Evolutionary conservation across 2,329 filamentous ascomycete species (phyloP).

Genomic region (Ilyonectria sp.): DNA sequence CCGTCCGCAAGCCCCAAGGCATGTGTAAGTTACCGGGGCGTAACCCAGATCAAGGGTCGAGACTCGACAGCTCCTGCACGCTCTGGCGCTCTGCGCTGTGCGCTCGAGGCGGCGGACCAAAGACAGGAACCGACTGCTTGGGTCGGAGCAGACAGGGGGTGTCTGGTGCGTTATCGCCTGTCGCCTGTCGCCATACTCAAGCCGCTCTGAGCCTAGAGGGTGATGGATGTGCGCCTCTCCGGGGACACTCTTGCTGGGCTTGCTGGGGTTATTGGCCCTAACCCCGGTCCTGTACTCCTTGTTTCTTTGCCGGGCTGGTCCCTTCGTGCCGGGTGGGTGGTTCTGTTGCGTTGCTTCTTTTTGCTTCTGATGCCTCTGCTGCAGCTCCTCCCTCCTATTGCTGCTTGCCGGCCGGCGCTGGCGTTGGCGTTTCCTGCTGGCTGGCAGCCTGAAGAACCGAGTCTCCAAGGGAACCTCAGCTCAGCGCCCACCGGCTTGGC

Average conservation of each 20-base stretch:
- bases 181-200: conserved; percentile 37
- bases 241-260: neutral
- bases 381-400: neutral
- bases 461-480: conserved; percentile 17
- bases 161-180: conserved; percentile 34
- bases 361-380: conserved; percentile 4
- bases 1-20: conserved; percentile 34
- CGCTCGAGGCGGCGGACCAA: neutral
- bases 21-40: conserved; percentile 40
- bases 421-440: conserved; percentile 23
- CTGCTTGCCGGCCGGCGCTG: neutral
- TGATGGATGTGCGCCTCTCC: neutral
- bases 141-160: conserved; percentile 42
- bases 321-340: neutral
- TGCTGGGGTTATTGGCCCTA: neutral
- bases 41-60: conserved; percentile 28
- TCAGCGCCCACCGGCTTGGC: conserved; percentile 6
- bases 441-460: conserved; percentile 24
- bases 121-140: conserved; percentile 46
- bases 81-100: neutral
- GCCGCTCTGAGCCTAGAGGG: conserved; percentile 40
- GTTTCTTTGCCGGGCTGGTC: neutral
- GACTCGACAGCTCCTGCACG: conserved; percentile 28
- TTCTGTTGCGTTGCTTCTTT: neutral
- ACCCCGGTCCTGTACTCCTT: conserved; percentile 10